Conservation (phyloP, 2,329 filamentous ascomycete species). For the Sarocladium brachiariae region DNA sequence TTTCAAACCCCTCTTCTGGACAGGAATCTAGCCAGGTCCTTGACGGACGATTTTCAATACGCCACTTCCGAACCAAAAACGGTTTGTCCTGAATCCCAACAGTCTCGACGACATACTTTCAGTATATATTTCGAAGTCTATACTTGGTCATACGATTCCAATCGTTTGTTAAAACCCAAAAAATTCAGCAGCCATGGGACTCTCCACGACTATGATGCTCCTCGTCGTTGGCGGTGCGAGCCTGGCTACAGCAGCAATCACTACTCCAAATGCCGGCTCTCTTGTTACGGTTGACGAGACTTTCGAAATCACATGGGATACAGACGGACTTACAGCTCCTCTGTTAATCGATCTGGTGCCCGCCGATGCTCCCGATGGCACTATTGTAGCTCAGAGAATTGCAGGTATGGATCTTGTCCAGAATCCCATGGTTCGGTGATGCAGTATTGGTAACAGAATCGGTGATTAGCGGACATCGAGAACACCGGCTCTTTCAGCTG, state of each 20-base stretch:
- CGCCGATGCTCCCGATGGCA: conserved; percentile 12
- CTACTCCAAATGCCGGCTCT: conserved; percentile 11
- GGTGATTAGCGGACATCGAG: conserved; percentile 14
- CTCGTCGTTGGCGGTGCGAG: conserved; percentile 2
- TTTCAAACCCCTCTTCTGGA: too few species aligned
- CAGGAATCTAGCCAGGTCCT: too few species aligned
- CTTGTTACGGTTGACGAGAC: conserved; percentile 12
- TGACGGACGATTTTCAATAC: conserved; percentile 6
- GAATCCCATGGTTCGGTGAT: neutral
- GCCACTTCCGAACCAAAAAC: too few species aligned
- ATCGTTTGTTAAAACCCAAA: too few species aligned
- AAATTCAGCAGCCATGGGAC: neutral
- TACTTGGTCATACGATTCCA: neutral
- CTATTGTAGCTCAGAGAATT: conserved; percentile 16
- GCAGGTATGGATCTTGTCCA: conserved; percentile 12
- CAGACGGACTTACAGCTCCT: conserved; percentile 15
- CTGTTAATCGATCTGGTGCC: conserved; percentile 18
- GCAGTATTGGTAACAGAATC: neutral
- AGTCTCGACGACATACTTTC: too few species aligned
- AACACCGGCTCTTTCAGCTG: conserved; percentile 17
- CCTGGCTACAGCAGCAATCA: conserved; percentile 13
- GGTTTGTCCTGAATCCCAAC: too few species aligned
- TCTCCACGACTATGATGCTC: conserved; percentile 6
- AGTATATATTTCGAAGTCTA: neutral
- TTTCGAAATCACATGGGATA: conserved; percentile 17